Evolutionary conservation across 352 stramenopile genomes (phyloP), one percentile per base, ranked within the genome.

Genomic region (Globisporangium ultimum): DNA sequence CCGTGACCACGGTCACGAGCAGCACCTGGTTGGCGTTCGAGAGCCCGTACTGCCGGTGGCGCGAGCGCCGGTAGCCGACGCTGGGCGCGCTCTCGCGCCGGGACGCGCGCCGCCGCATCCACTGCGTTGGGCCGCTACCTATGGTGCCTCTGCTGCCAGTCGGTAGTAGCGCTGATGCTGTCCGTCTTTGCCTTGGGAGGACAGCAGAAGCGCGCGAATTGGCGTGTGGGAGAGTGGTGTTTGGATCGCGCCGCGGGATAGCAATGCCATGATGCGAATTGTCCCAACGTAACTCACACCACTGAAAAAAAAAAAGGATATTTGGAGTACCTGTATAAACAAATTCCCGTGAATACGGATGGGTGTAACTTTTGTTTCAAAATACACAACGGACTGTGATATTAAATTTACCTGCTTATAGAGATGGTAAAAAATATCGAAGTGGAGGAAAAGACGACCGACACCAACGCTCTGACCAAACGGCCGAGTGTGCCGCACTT

Each of bases 1-100:
- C 69, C 46, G 67, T 75, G 3, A 88, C 67, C 14, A 71, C 64
- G 60, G 89, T 67, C 55, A 70, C 78, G 50, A 89, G 68, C 53
- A 93, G 68, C 60, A 93, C 80, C 78, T 93, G 84, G 72, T 93
- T 93, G n/a, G 84, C 84, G 66, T 93, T 93, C 22, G 84, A 78
- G 56, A 91, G 69, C 2, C 84, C 84, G 48, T 89, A 93, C 48
- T 88, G 79, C 21, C 84, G 79, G 64, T 91, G 76, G 46, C 67
- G 66, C 45, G 70, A 70, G 34, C 68, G 76, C 48, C 68, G 71
- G 32, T 53, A 45, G 42, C 21, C 36, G 32, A 52, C 40, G 13
- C 40, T n/a, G 7, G 13, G 17, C 45, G 22, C 18, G 49, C 17
- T 13, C 20, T 41, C 28, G 42, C 53, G 18, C 42, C 28, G 43